These are phyloP conservation scores for Cylindrotheca fusiformis DNA, from an alignment of 108 stramenopile genomes.

Conservation along the genomic window DNA sequence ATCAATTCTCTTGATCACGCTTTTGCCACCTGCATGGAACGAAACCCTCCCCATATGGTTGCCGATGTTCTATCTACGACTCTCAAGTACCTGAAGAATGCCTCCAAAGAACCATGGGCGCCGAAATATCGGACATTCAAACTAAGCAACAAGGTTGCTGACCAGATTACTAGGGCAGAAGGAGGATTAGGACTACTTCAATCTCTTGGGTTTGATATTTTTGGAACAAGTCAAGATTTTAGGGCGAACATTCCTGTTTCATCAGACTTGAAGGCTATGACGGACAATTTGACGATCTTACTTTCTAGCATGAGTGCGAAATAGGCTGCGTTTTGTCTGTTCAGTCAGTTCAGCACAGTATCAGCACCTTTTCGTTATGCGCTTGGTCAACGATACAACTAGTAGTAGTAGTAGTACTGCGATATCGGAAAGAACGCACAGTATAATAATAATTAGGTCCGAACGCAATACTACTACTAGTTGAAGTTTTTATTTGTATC, in stretches of 20 bases:
- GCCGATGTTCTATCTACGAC: conserved; percentile 38
- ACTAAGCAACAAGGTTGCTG: conserved; percentile 70
- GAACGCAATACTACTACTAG: too few relatives aligned
- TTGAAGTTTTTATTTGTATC: too few relatives aligned
- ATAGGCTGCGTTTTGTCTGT: too few relatives aligned
- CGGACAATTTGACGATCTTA: not conserved
- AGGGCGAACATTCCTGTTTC: conserved; percentile 53
- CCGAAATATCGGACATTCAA: conserved; percentile 66
- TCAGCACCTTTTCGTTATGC: too few relatives aligned
- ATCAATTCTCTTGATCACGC: conserved; percentile 17
- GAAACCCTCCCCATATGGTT: conserved; percentile 26
- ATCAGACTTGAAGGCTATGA: conserved; percentile 25
- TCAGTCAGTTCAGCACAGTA: too few relatives aligned
- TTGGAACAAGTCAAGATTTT: conserved; percentile 58
- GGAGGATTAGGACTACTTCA: conserved; percentile 51
- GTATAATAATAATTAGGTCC: too few relatives aligned
- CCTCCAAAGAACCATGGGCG: conserved; percentile 49
- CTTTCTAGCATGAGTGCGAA: too few relatives aligned
- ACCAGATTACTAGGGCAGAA: conserved; percentile 51
- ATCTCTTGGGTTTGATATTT: conserved; percentile 52
- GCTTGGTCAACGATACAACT: too few relatives aligned
- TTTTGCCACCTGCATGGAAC: conserved; percentile 14
- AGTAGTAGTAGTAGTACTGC: too few relatives aligned
- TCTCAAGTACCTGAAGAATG: conserved; percentile 67
- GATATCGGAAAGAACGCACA: too few relatives aligned